Evolutionary conservation across 805 yeast species (phyloP), one percentile per base, ranked within the genome.

Genomic region (Ogataea ramenticola): DNA sequence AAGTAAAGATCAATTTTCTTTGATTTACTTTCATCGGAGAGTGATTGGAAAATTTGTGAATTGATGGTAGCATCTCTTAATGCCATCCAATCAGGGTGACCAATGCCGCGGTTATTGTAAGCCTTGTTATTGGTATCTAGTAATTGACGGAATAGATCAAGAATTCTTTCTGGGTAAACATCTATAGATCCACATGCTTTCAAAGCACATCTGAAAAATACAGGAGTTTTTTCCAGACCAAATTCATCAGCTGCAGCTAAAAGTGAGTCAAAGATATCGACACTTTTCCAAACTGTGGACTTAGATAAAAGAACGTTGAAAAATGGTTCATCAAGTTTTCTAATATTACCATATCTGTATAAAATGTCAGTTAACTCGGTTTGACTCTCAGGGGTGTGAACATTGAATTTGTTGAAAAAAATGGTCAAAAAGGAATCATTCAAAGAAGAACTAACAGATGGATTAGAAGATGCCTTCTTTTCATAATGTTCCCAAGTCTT

Each of bases 61-160:
- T 66, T 63, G 36, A 78, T 68, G 5, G 93, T 84, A n/a, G 91
- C 86, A 60, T 82, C 89, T 66, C 90, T 76, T 44, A 86, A 64
- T 3, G 91, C 85, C 40, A 86, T 82, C 91, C 91, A 85, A 64
- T 86, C 91, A 14, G 93, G 91, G 58, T 79, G 79, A 10, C 88
- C 86, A 48, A 86, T 79, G 55, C 75, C 78, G 21, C 60, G 61
- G 50, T 74, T 74, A 8, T n/a, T n/a, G n/a, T 79, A 77, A 45
- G 66, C 66, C 42, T 58, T 65, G 36, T 72, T 74, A 45, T 80
- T 80, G 43, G 76, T 70, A 37, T 49, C 45, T 12, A 64, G 36
- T n/a, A 65, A 46, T 7, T 52, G 48, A 17, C 49, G 39, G 20
- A 62, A 58, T 10, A 61, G 43, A 2, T 41, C 49, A 44, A 77